Evolutionary conservation across 2,329 filamentous ascomycete species (phyloP).

Genomic region (Penicillium sp.): DNA sequence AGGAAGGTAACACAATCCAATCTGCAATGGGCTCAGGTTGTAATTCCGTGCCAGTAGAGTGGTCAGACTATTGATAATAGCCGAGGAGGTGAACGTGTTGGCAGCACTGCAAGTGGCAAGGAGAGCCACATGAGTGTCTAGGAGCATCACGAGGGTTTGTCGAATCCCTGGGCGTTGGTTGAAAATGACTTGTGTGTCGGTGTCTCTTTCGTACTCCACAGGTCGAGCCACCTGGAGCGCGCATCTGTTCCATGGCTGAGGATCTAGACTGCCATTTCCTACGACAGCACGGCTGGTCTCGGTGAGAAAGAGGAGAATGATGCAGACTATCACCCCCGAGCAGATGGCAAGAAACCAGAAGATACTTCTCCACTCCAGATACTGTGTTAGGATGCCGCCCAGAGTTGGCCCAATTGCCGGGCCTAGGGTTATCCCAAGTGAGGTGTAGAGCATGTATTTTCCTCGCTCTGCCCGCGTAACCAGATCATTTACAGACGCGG

Average conservation of each 20-base stretch:
- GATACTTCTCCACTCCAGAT: slow-evolving; percentile 3
- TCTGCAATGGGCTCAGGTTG: slow-evolving; percentile 23
- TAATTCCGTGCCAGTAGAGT: slow-evolving; percentile 39
- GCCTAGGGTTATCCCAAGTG: neutral
- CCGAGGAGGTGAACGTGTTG: slow-evolving; percentile 34
- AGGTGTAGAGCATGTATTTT: slow-evolving; percentile 3
- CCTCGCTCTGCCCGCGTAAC: slow-evolving; percentile 1
- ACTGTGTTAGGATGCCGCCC: slow-evolving; percentile 7
- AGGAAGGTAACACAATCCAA: slow-evolving; percentile 27
- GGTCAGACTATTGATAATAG: slow-evolving; percentile 37
- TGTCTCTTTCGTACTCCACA: neutral
- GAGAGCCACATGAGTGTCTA: slow-evolving; percentile 35
- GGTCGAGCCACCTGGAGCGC: slow-evolving; percentile 2
- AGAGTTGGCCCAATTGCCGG: slow-evolving; percentile 4
- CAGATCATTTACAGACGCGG: neutral
- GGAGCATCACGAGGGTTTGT: neutral
- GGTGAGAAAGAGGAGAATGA: slow-evolving; percentile 21
- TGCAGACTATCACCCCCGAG: slow-evolving; percentile 18
- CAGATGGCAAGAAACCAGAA: slow-evolving; percentile 13
- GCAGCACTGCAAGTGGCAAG: slow-evolving; percentile 36
- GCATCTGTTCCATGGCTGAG: slow-evolving; percentile 14
- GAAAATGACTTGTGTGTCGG: neutral
- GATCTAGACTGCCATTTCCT: slow-evolving; percentile 30
- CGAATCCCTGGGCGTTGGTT: neutral
- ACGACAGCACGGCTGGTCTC: slow-evolving; percentile 39